Evolutionary conservation across 73 alveolate species (phyloP), one percentile per base, ranked within the genome.

Genomic region (Paramecium sonneborni): DNA sequence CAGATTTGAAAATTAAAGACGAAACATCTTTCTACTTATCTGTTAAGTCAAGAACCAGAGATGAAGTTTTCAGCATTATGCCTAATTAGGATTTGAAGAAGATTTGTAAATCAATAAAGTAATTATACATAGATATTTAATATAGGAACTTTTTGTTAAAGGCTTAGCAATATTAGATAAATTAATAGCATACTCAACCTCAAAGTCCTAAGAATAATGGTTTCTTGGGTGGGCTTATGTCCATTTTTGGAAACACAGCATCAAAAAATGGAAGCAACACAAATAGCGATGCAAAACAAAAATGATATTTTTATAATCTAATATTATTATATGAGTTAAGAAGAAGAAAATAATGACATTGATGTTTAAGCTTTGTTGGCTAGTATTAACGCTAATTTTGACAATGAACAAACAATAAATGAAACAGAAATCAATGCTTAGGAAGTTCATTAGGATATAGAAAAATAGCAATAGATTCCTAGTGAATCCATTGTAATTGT

Each of bases 321-420:
- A 62, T 28, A 26, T n/a, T 62, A 30, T 30, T 62, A 62, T 30
- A 28, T 62, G 84, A 23, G 34, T 30, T 52, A 52, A 52, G 86
- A 43, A 46, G 72, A 39, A 43, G 44, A 79, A 79, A 39, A 44
- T n/a, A 39, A 79, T 24, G 90, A 79, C 7, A 39, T 79, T 41
- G 90, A 79, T 79, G 90, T 79, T 39, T 4, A 39, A 43, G 72
- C 69, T 20, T 79, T 79, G 12, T 24, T 79, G 21, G 90, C 90
- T 43, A 44, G 72, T 12, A 79, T 79, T 24, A 79, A 79, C 41
- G 44, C 90, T 26, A 79, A 79, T 79, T 79, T 79, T 24, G 68
- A 74, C 0, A 46, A 39, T 79, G 90, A 79, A 12, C 26, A 62
- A 62, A 12, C 24, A 62, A 15, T 62, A 11, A 23, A 79, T 21